Percentiles rank a stretch among this genome's conserved stretches.
phyloP scores from a whole-genome alignment of 345 rosid species.

The Lumnitzera littorea region DNA sequence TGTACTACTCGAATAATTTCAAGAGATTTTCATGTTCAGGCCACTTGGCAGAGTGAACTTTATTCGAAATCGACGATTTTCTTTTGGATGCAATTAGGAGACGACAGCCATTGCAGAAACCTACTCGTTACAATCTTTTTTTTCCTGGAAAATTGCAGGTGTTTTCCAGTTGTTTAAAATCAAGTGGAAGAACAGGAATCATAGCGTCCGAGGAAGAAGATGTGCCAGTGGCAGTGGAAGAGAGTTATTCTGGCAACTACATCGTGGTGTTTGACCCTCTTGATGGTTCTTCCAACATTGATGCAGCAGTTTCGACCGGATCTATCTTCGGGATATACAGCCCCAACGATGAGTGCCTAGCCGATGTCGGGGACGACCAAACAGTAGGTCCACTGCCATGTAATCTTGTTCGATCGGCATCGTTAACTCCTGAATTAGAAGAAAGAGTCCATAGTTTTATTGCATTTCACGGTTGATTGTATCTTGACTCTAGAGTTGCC shows the following conservation, averaged over 20 bases:
- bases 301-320: constrained; percentile 94
- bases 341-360: constrained; percentile 88
- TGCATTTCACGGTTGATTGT: no score
- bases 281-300: constrained; percentile 94
- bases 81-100: no score
- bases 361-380: constrained; percentile 49
- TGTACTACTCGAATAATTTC: no score
- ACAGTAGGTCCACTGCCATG: constrained; percentile 29
- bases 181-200: constrained; percentile 91
- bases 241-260: constrained; percentile 91
- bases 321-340: constrained; percentile 91
- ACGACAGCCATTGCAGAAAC: no score
- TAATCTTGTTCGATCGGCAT: neutral
- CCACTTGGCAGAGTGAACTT: no score
- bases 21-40: no score
- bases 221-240: constrained; percentile 94
- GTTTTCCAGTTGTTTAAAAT: constrained; percentile 83
- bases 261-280: constrained; percentile 90
- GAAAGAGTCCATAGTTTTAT: no score
- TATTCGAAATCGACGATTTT: no score
- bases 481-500: no score
- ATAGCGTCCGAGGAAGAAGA: constrained; percentile 98
- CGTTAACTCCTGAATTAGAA: no score
- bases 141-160: constrained; percentile 33
- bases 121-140: no score